phyloP scores from a whole-genome alignment of 345 rosid genomes.

The Lepidium africanum region DNA sequence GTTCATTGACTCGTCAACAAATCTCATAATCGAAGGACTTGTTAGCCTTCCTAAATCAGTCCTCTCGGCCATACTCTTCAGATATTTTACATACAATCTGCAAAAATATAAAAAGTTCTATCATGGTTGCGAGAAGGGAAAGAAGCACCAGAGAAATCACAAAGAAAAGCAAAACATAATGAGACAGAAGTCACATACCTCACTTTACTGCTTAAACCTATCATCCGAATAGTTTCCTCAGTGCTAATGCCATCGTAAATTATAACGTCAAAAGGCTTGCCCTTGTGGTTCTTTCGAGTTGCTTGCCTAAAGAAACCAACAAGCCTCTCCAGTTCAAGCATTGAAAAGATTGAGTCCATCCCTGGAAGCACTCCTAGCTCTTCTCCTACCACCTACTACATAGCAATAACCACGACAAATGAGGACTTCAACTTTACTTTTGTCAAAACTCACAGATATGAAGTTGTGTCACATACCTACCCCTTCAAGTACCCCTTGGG shows the following conservation, averaged over 20 bases:
- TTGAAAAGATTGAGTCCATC: constrained; percentile 75
- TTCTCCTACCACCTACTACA: constrained; percentile 82
- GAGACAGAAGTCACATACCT: constrained; percentile 33
- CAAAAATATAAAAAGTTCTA: neutral
- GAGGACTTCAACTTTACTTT: neutral
- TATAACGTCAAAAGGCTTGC: constrained; percentile 45
- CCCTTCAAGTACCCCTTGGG: constrained; percentile 93
- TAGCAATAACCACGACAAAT: neutral
- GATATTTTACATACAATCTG: constrained; percentile 73
- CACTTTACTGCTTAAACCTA: constrained; percentile 63
- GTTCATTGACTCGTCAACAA: constrained; percentile 60
- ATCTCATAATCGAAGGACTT: constrained; percentile 67
- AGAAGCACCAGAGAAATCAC: neutral
- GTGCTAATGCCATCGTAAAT: constrained; percentile 62
- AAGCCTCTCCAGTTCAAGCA: constrained; percentile 48
- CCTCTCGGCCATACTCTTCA: constrained; percentile 72
- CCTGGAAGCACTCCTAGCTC: constrained; percentile 98
- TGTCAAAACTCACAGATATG: neutral
- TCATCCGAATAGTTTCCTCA: constrained; percentile 72
- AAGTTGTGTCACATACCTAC: constrained; percentile 51
- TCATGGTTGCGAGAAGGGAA: neutral
- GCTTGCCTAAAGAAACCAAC: constrained; percentile 45
- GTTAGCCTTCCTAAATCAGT: constrained; percentile 88
- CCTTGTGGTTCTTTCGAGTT: constrained; percentile 33
- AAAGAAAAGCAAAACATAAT: neutral